phyloP scores from a whole-genome alignment of 2,329 filamentous ascomycete genomes.

The Aspergillus nomiae region DNA sequence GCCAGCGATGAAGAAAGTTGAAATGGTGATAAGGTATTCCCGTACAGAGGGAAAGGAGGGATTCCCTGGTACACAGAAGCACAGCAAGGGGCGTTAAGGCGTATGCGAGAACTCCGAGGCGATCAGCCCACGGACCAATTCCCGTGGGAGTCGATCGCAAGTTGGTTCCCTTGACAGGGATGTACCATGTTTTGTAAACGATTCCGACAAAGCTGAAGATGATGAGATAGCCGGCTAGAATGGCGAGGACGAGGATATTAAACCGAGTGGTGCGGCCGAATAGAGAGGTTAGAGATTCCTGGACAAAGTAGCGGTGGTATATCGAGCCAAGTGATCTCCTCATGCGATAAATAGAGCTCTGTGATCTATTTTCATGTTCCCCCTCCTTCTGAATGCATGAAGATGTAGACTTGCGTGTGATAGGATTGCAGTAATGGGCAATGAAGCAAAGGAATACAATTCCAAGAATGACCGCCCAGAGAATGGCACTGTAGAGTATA shows the following conservation, averaged over 20 bases:
- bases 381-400: slow-evolving; percentile 9
- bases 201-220: slow-evolving; percentile 72
- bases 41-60: slow-evolving; percentile 68
- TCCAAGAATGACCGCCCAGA: slow-evolving; percentile 57
- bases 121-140: slow-evolving; percentile 69
- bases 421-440: slow-evolving; percentile 18
- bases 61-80: slow-evolving; percentile 68
- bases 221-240: slow-evolving; percentile 63
- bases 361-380: slow-evolving; percentile 20
- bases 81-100: slow-evolving; percentile 72
- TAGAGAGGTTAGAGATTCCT: slow-evolving; percentile 57
- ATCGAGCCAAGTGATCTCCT: slow-evolving; percentile 44
- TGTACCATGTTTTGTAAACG: slow-evolving; percentile 68
- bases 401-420: slow-evolving; percentile 3
- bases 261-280: slow-evolving; percentile 71
- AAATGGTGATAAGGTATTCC: slow-evolving; percentile 76
- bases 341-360: slow-evolving; percentile 30
- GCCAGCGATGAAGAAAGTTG: slow-evolving; percentile 77
- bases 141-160: slow-evolving; percentile 66
- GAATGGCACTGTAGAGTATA: slow-evolving; percentile 59
- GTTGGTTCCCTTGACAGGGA: slow-evolving; percentile 61
- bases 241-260: slow-evolving; percentile 63
- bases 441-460: slow-evolving; percentile 50
- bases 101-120: slow-evolving; percentile 71
- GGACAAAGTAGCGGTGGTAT: slow-evolving; percentile 59